Evolutionary conservation across 2,329 filamentous ascomycete genomes (phyloP).

Genomic region (Botrytis fragariae): DNA sequence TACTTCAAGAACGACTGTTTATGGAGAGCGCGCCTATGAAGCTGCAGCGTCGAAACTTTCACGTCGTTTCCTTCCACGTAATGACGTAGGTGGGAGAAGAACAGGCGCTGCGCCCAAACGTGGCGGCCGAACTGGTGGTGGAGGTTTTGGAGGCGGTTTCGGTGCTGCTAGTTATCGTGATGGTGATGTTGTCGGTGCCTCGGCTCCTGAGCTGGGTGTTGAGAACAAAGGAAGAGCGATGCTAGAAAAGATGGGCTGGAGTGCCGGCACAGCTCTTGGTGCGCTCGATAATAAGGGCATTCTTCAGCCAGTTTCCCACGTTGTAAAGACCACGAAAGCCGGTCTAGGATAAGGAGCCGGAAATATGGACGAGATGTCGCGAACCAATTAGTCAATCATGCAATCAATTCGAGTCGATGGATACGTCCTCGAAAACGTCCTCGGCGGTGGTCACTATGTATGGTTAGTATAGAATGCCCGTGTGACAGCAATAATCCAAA

Average conservation of each 20-base stretch:
- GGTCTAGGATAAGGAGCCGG: conserved; percentile 59
- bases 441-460: neutral
- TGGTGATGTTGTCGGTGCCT: conserved; percentile 83
- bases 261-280: conserved; percentile 78
- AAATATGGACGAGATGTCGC: neutral
- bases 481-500: neutral
- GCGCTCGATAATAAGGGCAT: conserved; percentile 83
- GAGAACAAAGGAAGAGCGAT: conserved; percentile 83
- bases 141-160: conserved; percentile 38
- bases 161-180: conserved; percentile 64
- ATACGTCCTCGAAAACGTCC: neutral
- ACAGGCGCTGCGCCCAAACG: conserved; percentile 32
- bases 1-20: conserved; percentile 62
- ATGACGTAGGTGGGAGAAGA: conserved; percentile 44
- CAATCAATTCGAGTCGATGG: neutral
- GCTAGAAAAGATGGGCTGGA: conserved; percentile 98
- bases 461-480: neutral
- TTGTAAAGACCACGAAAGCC: conserved; percentile 82
- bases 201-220: conserved; percentile 76
- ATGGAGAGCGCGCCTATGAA: conserved; percentile 56
- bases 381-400: neutral
- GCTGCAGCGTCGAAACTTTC: conserved; percentile 47
- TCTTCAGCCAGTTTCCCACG: conserved; percentile 77
- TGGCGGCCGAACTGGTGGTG: conserved; percentile 39
- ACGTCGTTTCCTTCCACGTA: conserved; percentile 55